phyloP scores from a whole-genome alignment of 2,329 filamentous ascomycete species.

The Xylariaceae sp. region DNA sequence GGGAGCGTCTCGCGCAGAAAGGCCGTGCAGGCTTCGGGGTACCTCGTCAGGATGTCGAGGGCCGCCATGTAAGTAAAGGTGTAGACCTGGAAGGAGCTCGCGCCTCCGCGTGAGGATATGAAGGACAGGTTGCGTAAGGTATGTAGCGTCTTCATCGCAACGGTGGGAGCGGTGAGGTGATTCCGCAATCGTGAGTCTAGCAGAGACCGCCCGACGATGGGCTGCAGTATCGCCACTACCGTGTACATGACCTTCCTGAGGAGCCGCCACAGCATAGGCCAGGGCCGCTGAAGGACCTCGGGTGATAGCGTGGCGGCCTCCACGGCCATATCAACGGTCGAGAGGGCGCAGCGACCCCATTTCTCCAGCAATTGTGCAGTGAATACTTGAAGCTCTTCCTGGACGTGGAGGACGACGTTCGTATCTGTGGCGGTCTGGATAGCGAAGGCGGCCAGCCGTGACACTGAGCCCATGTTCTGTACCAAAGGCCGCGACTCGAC shows the following conservation, averaged over 20 bases:
- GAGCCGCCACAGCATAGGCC: conserved; percentile 66
- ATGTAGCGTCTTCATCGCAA: conserved; percentile 66
- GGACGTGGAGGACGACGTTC: conserved; percentile 37
- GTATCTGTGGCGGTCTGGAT: conserved; percentile 46
- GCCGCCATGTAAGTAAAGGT: conserved; percentile 75
- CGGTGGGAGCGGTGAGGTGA: conserved; percentile 44
- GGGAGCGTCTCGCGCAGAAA: conserved; percentile 59
- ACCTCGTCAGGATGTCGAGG: conserved; percentile 72
- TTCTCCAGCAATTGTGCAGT: conserved; percentile 57
- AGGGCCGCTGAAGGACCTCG: conserved; percentile 58
- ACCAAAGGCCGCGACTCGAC: conserved; percentile 56
- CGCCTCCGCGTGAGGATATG: conserved; percentile 66
- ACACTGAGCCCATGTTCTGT: conserved; percentile 58
- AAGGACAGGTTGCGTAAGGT: conserved; percentile 74
- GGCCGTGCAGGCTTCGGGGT: conserved; percentile 54
- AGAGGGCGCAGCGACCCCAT: conserved; percentile 70
- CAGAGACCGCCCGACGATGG: conserved; percentile 58
- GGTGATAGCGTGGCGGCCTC: conserved; percentile 56
- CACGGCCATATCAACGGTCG: conserved; percentile 60
- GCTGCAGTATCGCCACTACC: conserved; percentile 65
- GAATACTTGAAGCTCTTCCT: conserved; percentile 61
- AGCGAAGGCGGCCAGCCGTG: conserved; percentile 57
- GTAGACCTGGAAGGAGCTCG: conserved; percentile 73
- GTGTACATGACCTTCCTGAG: conserved; percentile 71
- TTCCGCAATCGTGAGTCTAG: conserved; percentile 41